Evolutionary conservation across 2,329 filamentous ascomycete species (phyloP).

Genomic region (Xylaria sp.): DNA sequence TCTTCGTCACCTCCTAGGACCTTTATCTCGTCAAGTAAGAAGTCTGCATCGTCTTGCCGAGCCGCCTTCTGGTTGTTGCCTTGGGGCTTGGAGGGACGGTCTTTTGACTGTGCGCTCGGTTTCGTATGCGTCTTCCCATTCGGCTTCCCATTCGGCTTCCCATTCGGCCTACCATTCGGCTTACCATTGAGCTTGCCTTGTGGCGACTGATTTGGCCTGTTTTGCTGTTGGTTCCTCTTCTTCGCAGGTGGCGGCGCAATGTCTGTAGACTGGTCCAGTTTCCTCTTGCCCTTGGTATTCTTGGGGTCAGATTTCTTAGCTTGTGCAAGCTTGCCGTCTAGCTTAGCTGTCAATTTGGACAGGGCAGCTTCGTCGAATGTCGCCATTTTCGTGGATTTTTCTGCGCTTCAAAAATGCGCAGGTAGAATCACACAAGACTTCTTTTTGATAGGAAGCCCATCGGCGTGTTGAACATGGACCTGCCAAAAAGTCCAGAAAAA

Average conservation of each 20-base stretch:
- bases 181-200: constrained; percentile 43
- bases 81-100: constrained; percentile 17
- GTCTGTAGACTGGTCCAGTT: constrained; percentile 55
- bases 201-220: constrained; percentile 25
- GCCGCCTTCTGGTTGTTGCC: constrained; percentile 27
- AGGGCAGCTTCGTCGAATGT: constrained; percentile 63
- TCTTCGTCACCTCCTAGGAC: constrained; percentile 73
- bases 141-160: constrained; percentile 48
- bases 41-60: constrained; percentile 46
- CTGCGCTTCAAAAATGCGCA: not conserved
- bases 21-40: constrained; percentile 71
- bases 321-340: constrained; percentile 63
- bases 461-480: constrained; percentile 5
- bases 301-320: constrained; percentile 48
- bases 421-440: constrained; percentile 5
- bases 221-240: constrained; percentile 42
- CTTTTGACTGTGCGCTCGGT: constrained; percentile 27
- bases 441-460: not conserved
- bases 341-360: constrained; percentile 65
- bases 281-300: constrained; percentile 52
- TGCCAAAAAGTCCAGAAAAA: constrained; percentile 35
- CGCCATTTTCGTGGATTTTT: constrained; percentile 43
- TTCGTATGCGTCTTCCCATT: constrained; percentile 40
- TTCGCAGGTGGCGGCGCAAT: constrained; percentile 42
- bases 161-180: constrained; percentile 43